Evolutionary conservation across 2,329 filamentous ascomycete genomes (phyloP).

Genomic region (Aspergillus novofumigatus): DNA sequence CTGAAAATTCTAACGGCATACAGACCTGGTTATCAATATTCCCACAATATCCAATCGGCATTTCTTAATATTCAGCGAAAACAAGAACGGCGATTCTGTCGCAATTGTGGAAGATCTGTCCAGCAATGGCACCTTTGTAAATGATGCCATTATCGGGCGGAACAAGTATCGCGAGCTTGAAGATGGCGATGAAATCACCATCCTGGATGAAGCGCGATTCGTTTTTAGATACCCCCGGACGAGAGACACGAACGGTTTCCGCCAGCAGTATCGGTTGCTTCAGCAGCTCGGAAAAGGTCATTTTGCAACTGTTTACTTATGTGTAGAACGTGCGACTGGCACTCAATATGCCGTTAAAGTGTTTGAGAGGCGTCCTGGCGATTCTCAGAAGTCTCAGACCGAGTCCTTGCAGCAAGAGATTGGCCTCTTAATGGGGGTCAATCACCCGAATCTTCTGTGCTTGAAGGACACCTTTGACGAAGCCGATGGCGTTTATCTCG

Average conservation of each 20-base stretch:
- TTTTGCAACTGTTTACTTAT: conserved; percentile 90
- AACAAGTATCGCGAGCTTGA: conserved; percentile 87
- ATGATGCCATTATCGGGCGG: conserved; percentile 82
- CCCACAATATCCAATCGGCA: conserved; percentile 79
- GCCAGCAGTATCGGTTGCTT: conserved; percentile 78
- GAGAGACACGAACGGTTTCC: conserved; percentile 70
- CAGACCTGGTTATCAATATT: conserved; percentile 69
- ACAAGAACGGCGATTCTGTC: conserved; percentile 52
- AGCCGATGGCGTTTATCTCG: conserved; percentile 80
- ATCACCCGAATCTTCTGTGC: conserved; percentile 86
- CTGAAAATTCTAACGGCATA: conserved; percentile 13
- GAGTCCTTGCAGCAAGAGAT: conserved; percentile 93
- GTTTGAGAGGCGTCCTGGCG: conserved; percentile 79
- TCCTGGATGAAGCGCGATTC: conserved; percentile 80
- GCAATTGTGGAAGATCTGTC: conserved; percentile 90
- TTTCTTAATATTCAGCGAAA: conserved; percentile 54
- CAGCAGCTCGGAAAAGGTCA: conserved; percentile 90
- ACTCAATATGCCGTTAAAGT: conserved; percentile 87
- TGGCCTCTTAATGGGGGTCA: conserved; percentile 93
- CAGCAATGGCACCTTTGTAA: conserved; percentile 94
- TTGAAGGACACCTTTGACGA: conserved; percentile 95
- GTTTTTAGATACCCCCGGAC: conserved; percentile 84
- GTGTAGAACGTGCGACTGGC: conserved; percentile 79
- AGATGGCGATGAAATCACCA: conserved; percentile 85
- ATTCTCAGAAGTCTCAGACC: conserved; percentile 76